Percentiles rank a stretch among this genome's conserved stretches.
phyloP scores from a whole-genome alignment of 2,329 filamentous ascomycete genomes.

The Aspergillus sp. region DNA sequence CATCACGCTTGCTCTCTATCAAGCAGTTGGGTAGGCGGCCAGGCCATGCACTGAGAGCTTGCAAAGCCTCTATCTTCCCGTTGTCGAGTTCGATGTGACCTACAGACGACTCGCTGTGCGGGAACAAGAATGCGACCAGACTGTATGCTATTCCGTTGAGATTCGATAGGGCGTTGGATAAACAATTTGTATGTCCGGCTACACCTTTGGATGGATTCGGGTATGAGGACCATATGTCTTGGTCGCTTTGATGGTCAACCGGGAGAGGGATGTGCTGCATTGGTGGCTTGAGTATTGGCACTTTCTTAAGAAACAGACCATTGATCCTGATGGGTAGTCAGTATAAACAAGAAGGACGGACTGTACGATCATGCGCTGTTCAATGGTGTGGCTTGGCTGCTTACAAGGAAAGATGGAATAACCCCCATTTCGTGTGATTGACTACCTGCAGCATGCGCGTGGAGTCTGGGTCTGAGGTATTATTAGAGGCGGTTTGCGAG shows the following conservation, averaged over 20 bases:
- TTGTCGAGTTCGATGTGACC: constrained; percentile 20
- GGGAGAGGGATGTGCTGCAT: constrained; percentile 12
- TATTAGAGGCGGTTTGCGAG: constrained; percentile 17
- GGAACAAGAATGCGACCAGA: constrained; percentile 24
- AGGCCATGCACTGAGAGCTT: constrained; percentile 25
- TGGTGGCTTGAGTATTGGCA: constrained; percentile 25
- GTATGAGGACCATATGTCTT: constrained; percentile 30
- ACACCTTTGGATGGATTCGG: constrained; percentile 20
- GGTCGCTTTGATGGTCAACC: constrained; percentile 14
- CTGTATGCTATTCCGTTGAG: constrained; percentile 29
- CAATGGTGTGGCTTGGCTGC: neutral
- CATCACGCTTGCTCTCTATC: constrained; percentile 15
- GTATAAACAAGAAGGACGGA: neutral
- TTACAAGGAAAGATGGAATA: constrained; percentile 34
- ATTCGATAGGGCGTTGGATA: constrained; percentile 26
- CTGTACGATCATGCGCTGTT: neutral
- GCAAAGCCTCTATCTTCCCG: constrained; percentile 21
- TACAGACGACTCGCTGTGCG: constrained; percentile 7
- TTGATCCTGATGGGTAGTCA: constrained; percentile 26
- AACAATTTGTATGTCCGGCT: constrained; percentile 23
- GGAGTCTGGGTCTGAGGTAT: constrained; percentile 23
- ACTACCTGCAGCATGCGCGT: constrained; percentile 18
- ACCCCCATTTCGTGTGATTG: constrained; percentile 29
- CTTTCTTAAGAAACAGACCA: constrained; percentile 26
- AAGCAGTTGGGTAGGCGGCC: constrained; percentile 20